Evolutionary conservation across 139 green algal species (phyloP), one percentile per base, ranked within the genome.

Genomic region (Dunaliella primolecta): DNA sequence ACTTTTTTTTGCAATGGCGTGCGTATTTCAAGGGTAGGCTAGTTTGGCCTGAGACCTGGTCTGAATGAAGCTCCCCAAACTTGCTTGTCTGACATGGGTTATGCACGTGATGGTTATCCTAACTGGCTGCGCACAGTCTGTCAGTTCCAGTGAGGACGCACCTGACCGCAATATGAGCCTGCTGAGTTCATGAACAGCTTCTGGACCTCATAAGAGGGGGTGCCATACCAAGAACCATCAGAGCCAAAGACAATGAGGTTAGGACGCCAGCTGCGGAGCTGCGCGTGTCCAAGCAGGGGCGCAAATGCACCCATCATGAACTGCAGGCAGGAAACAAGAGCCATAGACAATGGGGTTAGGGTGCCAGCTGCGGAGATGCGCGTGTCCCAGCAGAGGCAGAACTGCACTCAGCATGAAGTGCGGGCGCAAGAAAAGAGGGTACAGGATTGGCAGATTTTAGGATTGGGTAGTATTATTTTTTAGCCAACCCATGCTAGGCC

Each of bases 271-370:
- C 75, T 88, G 2, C 87, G 83, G 74, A 91, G 83, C 36, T 94
- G 78, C 24, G 38, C 81, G 84, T 96, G 88, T 24, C 91, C 89
- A 31, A 96, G 88, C 1, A 96, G 89, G 0, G 93, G 93, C 2
- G 93, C 93, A 74, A 94, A 96, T 27, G 91, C 90, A 0, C 86
- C 90, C 89, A 95, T 90, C n/a, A 38, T 30, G 11, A 96, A 90
- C 80, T 84, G 80, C 38, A 78, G 23, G 37, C 2, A 7, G n/a
- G n/a, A n/a, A n/a, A n/a, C n/a, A n/a, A 35, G 37, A 29, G 75
- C n/a, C 36, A 64, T 91, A 87, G 21, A 91, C 87, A 38, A 93
- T 89, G 56, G 93, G 80, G 83, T 93, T 86, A 74, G 90, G 86
- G 34, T 71, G 80, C 87, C 91, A 95, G 34, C 75, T 88, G 2